Percentiles rank a stretch among this genome's conserved stretches.
Evolutionary conservation across 2,329 filamentous ascomycete genomes (phyloP).

Genomic region (Davidsoniella neocaledoniae): DNA sequence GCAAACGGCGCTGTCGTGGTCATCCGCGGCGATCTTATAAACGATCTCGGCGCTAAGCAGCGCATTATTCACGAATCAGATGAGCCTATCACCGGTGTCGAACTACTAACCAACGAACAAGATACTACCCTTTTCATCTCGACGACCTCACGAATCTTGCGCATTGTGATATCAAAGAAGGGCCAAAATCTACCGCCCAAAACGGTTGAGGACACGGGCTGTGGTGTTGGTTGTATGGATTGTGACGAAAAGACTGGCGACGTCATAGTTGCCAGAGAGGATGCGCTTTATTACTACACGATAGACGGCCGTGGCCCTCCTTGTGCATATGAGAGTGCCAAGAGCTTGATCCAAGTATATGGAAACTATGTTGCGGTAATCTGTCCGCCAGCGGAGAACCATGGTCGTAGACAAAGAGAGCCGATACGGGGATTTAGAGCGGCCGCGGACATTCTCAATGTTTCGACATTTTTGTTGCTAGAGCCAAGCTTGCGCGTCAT

Average conservation of each 20-base stretch:
- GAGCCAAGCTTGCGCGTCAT: conserved; percentile 83
- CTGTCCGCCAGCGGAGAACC: conserved; percentile 43
- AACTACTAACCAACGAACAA: conserved; percentile 44
- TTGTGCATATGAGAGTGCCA: conserved; percentile 80
- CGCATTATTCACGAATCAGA: conserved; percentile 92
- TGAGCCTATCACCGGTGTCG: conserved; percentile 84
- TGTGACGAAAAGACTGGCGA: conserved; percentile 65
- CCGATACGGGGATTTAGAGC: conserved; percentile 49
- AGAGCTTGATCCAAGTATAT: conserved; percentile 64
- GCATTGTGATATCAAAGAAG: conserved; percentile 69
- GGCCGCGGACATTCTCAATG: conserved; percentile 63
- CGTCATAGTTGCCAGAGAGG: conserved; percentile 80
- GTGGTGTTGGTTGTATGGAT: conserved; percentile 89
- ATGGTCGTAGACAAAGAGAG: conserved; percentile 6
- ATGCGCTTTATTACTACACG: conserved; percentile 90
- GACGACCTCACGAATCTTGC: conserved; percentile 75
- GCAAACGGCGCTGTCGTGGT: conserved; percentile 89
- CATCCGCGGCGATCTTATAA: conserved; percentile 82
- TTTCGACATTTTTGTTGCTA: conserved; percentile 77
- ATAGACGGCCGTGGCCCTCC: conserved; percentile 71
- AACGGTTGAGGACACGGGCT: conserved; percentile 76
- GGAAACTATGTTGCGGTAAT: conserved; percentile 77
- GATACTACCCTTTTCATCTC: conserved; percentile 76
- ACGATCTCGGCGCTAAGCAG: conserved; percentile 87
- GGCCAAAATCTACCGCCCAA: conserved; percentile 81